A percentile compares a stretch with the other conserved stretches of the same genome.
phyloP scores from a whole-genome alignment of 257 asterid species.

The Osmanthus fragrans region DNA sequence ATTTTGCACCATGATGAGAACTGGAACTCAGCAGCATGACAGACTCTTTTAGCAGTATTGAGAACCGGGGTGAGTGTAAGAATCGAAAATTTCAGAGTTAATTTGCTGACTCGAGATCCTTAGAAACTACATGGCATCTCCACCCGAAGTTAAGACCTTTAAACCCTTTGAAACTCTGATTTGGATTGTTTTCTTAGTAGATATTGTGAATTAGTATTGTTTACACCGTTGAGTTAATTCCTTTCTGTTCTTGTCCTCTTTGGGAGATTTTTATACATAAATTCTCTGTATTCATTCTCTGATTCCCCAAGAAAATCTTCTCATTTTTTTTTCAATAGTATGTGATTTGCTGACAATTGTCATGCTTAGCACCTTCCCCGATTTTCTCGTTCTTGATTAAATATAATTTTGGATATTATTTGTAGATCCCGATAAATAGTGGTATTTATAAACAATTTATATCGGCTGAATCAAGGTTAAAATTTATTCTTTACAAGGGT shows the following conservation, averaged over 20 bases:
- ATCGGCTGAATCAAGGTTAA: not conserved
- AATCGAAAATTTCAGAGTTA: not conserved
- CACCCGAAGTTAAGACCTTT: not conserved
- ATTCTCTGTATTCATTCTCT: not conserved
- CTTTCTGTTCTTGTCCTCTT: not conserved
- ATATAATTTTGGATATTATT: no score
- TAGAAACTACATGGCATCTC: not conserved
- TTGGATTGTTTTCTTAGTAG: not conserved
- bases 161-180: not conserved
- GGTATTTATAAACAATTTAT: no score
- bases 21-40: conserved; percentile 58
- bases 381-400: no score
- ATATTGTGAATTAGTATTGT: not conserved
- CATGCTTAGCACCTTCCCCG: no score
- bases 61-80: not conserved
- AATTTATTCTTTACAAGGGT: not conserved
- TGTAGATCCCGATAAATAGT: no score
- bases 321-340: not conserved
- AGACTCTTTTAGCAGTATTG: conserved; percentile 42
- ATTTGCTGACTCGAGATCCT: not conserved
- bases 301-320: not conserved
- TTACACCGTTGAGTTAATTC: not conserved
- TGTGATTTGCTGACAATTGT: not conserved
- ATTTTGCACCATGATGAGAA: conserved; percentile 89
- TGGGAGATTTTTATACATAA: not conserved